Base-by-base conservation (phyloP, 2,329 filamentous ascomycete species). In the Diaporthe humulicola region DNA sequence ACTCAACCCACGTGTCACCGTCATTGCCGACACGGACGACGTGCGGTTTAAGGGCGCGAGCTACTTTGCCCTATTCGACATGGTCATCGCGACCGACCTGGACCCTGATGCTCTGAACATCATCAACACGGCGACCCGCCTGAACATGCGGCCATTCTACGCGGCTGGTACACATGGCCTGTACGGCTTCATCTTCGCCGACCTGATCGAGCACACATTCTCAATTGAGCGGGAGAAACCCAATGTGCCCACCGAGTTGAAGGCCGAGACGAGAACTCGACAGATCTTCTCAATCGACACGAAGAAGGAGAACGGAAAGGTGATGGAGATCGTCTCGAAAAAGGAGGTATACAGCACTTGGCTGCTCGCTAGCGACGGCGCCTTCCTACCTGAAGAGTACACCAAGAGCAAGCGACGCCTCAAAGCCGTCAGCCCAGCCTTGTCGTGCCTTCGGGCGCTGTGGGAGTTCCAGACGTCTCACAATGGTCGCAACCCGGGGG, bases 151-250 rank as follows among this genome's bases (percentile, higher is more conserved):
- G 64, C 92, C 95, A 15, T 98, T 98, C 84, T 99, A 99, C 84
- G 95, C 95, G 14, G 94, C 95, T 48, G 93, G 92, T 69, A 91
- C 93, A 3, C 95, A 98, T 81, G 97, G 97, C 66, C 90, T 98
- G 82, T 98, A 97, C 83, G 97, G 97, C 73, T 99, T 95, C 86
- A 94, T 98, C 78, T 99, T 99, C 83, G 94, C 94, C 74, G 97
- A 99, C 83, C 89, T 99, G 30, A 95, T 98, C 78, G 90, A 93
- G 80, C 97, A 99, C 83, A 93, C 96, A 80, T 99, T 95, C 81
- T 91, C 97, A 75, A 93, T 99, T 76, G 93, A 98, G 86, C 93
- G 97, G 74, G 92, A 95, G 76, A 92, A 93, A 77, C 92, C 94
- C 74, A 98, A 98, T 81, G 86, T 94, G 17, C 81, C 90, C 28